Evolutionary conservation across 2,329 filamentous ascomycete species (phyloP), one percentile per base, ranked within the genome.

Genomic region (Ophiostoma angusticollis): DNA sequence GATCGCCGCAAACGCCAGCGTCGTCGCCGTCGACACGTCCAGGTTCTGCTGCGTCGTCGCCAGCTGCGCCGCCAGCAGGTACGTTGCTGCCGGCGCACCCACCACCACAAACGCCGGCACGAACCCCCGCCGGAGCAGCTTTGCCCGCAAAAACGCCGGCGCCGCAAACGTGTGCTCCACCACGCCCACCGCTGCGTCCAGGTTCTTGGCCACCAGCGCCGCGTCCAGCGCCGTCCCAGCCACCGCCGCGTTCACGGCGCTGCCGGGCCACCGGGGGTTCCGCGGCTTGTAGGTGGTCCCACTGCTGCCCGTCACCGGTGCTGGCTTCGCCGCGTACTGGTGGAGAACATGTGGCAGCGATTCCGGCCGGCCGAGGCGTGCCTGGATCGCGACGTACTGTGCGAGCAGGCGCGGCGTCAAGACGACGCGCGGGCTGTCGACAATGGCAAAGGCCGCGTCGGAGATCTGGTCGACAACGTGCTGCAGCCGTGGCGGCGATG

Each of bases 301-400:
- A 12, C 21, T 8, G 9, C 11, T 19, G 8, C 70, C 70, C 13
- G 69, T 70, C 36, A 69, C 61, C 3, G 86, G 82, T 45, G 77
- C 65, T 9, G 84, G 80, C 59, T 96, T 98, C 49, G 74, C 74
- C 35, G 84, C 84, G 56, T 89, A 96, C 38, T 95, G 68, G 40
- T 78, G 65, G 53, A 98, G 80, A 30, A 86, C 74, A 43, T 79
- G 72, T 6, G 89, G 85, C 45, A 96, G 73, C 31, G 82, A 78
- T 47, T 84, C 74, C 3, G 85, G 78, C 41, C 72, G 76, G 45
- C 76, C 72, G 31, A 96, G 71, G 9, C 78, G 68, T 21, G 78
- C 68, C 56, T 94, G 85, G 31, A 84, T 74, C 27, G 73, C 67
- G 45, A 93, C 78, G 58, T 95, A 96, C 49, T 72, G 58, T 41